Evolutionary conservation across 805 yeast species (phyloP), one percentile per base, ranked within the genome.

Genomic region (Saccharomyces mikatae): DNA sequence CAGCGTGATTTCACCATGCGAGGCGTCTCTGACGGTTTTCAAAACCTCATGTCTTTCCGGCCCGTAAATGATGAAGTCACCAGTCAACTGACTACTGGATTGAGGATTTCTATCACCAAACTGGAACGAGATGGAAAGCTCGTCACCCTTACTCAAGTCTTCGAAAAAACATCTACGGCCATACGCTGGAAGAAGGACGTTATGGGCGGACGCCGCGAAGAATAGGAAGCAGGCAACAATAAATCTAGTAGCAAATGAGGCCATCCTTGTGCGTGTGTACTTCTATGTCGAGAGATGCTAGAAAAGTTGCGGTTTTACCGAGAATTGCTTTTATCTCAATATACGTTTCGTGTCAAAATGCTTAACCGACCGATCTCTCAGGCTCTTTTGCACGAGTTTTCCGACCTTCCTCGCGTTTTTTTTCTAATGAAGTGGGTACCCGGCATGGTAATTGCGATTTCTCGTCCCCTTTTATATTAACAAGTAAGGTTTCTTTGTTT

Each of bases 101-200:
- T 77, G 78, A 46, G 86, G 83, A 62, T 89, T 86, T 72, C 97
- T 82, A 66, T 91, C 89, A 60, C 97, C 97, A 52, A 88, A 95
- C 74, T 92, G 99, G 80, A 86, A 92, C 50, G 89, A 79, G 58
- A 92, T 84, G 21, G 96, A 86, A 61, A 92, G 76, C 70, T 87
- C 89, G 72, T 92, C 99, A 62, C 88, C 87, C 64, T 78, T 78
- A 68, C 84, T 87, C 74, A 94, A 77, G 55, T 78, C 78, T 68
- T 94, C 98, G 64, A 79, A 89, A 73, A 89, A 92, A 73, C 99
- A 92, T 65, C 86, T 86, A 67, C 85, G 86, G 28, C 96, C 94
- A 63, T 84, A 77, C 17, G 97, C 83, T 13, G 94, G 89, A 54
- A 91, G 74, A 58, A 88, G 76, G 36, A 89, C 92, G 63, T 88